Evolutionary conservation across 108 stramenopile species (phyloP).

Genomic region (Ochromonas danica): DNA sequence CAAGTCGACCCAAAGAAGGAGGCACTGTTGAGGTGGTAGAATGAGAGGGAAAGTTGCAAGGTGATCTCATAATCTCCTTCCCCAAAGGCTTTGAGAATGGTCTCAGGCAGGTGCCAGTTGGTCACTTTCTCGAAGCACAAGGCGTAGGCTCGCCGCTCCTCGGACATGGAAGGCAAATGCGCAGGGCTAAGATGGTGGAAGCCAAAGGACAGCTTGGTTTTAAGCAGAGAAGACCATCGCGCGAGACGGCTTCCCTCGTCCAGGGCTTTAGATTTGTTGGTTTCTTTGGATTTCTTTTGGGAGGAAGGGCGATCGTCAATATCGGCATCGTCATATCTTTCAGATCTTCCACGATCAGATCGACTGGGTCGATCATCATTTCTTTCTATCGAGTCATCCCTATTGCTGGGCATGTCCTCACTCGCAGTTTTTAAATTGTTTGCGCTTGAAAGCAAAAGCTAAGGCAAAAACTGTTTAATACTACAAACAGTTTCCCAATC

Average conservation of each 20-base stretch:
- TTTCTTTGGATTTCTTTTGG: not conserved
- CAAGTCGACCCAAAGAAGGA: constrained; percentile 31
- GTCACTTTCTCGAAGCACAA: constrained; percentile 2
- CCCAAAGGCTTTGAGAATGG: not conserved
- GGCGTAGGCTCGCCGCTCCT: not conserved
- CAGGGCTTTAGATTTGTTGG: not conserved
- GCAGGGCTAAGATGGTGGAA: not conserved
- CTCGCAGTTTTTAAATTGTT: no score
- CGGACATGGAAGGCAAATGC: constrained; percentile 3
- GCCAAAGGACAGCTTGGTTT: not conserved
- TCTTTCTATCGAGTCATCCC: no score
- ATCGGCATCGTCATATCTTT: not conserved
- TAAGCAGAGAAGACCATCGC: not conserved
- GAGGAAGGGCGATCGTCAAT: not conserved
- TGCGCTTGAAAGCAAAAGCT: no score
- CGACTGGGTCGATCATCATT: no score
- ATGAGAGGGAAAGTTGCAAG: constrained; percentile 7
- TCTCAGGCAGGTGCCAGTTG: not conserved
- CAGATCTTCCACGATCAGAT: not conserved
- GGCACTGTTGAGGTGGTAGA: not conserved
- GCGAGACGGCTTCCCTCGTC: not conserved
- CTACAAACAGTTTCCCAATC: no score
- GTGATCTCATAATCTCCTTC: not conserved
- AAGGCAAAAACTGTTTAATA: no score
- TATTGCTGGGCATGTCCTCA: no score